Evolutionary conservation across 805 yeast species (phyloP).

Genomic region (Spathaspora arborariae): DNA sequence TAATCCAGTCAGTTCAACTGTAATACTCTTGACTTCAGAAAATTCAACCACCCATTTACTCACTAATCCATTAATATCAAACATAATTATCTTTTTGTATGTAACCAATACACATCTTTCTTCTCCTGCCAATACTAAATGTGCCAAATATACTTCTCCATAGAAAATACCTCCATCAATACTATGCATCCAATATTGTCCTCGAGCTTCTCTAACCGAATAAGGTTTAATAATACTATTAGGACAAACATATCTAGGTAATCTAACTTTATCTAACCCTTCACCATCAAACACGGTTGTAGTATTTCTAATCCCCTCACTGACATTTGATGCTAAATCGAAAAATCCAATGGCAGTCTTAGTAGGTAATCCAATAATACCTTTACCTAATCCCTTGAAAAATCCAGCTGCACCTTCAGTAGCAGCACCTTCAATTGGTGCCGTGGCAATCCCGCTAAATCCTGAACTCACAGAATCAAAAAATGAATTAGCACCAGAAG

Average conservation of each 20-base stretch:
- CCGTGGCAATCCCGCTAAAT: constrained; percentile 81
- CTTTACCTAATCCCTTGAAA: constrained; percentile 90
- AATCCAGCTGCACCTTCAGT: constrained; percentile 89
- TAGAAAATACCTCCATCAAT: constrained; percentile 76
- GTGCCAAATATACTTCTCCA: constrained; percentile 78
- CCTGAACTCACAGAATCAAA: constrained; percentile 87
- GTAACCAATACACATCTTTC: constrained; percentile 77
- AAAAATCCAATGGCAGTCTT: constrained; percentile 94
- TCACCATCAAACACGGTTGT: constrained; percentile 85
- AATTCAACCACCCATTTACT: constrained; percentile 72
- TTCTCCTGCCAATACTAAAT: constrained; percentile 75
- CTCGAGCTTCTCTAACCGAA: constrained; percentile 82
- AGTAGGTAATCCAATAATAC: constrained; percentile 92
- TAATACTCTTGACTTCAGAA: constrained; percentile 62
- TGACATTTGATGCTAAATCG: constrained; percentile 86
- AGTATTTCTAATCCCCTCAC: constrained; percentile 91
- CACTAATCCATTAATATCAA: constrained; percentile 56
- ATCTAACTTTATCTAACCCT: constrained; percentile 71
- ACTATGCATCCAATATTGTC: constrained; percentile 86
- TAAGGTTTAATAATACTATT: constrained; percentile 76
- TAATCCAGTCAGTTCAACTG: constrained; percentile 78
- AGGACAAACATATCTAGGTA: constrained; percentile 71
- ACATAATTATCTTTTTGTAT: constrained; percentile 61
- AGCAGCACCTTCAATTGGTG: constrained; percentile 88
- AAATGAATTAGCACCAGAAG: constrained; percentile 84